phyloP scores from a whole-genome alignment of 768 basidiomycete genomes.

The Macrolepiota fuliginosa region DNA sequence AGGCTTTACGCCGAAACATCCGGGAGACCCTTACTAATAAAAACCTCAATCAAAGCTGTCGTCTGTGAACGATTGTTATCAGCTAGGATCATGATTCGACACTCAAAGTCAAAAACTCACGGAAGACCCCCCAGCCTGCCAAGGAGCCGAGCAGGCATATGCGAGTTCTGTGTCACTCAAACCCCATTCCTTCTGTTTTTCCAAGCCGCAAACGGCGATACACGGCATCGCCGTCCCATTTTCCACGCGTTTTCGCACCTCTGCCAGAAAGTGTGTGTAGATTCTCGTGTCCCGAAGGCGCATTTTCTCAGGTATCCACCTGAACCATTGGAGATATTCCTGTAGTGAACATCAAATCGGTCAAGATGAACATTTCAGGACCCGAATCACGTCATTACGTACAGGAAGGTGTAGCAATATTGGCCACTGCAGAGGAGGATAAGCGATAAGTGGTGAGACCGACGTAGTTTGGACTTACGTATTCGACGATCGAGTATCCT shows the following conservation, averaged over 20 bases:
- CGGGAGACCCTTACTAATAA: constrained; percentile 1
- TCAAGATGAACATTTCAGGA: not conserved
- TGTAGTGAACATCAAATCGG: not conserved
- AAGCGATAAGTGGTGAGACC: not conserved
- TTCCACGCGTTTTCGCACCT: constrained; percentile 20
- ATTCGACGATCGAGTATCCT: not conserved
- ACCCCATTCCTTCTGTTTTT: constrained; percentile 39
- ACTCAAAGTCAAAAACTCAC: constrained; percentile 11
- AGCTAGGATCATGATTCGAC: not conserved
- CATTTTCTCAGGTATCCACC: constrained; percentile 22
- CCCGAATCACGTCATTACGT: not conserved
- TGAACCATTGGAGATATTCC: constrained; percentile 29
- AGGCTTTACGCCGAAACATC: too few relatives aligned
- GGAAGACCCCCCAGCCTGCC: constrained; percentile 25
- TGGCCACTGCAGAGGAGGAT: constrained; percentile 3
- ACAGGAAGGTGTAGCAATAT: constrained; percentile 15
- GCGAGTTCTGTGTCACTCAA: constrained; percentile 40
- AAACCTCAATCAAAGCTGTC: not conserved
- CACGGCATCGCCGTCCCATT: constrained; percentile 24
- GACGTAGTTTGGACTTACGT: not conserved
- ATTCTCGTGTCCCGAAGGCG: constrained; percentile 21
- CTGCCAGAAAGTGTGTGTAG: constrained; percentile 21
- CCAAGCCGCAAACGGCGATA: constrained; percentile 35
- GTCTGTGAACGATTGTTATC: not conserved
- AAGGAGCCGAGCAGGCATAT: constrained; percentile 30